Evolutionary conservation across 83 land plant species (phyloP), one percentile per base, ranked within the genome.

Genomic region (Larix sibirica): DNA sequence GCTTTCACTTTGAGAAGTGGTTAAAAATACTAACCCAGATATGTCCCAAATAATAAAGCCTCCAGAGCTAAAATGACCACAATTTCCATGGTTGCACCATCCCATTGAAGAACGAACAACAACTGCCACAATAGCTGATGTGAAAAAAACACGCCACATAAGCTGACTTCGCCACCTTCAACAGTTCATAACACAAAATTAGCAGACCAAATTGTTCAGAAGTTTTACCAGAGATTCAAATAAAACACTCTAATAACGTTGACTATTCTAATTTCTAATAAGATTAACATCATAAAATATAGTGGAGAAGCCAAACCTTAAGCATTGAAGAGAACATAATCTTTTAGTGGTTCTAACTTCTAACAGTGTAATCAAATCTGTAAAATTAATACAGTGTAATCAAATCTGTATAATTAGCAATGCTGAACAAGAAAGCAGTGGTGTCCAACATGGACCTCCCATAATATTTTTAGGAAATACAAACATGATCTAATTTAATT

Each of bases 41-140:
- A 96, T 91, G 78, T 98, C 99, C 99, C 99, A 98, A 71, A 98
- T 98, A 18, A 98, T 98, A 84, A 98, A 98, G 60, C 99, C 99
- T 63, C 99, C 99, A 12, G 97, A 88, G 61, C 99, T 97, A 96
- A 98, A 98, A 91, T 96, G 99, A 7, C 99, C 99, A 89, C 99
- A 98, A 31, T 94, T 96, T 81, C 99, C 97, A 91, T 92, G 89
- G 77, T 88, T 90, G 77, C 99, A 98, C 99, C 99, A 98, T 60
- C 96, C 92, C 99, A 98, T 98, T 62, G 99, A 96, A 84, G 97
- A 77, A 40, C 98, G 95, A 68, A 98, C 98, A 79, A 98, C 95
- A 88, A 98, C 99, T 81, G 99, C 99, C 68, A 98, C 99, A 69
- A 98, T 84, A 82, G 99, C 98, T 81, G 99, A 98, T 66, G 99